A percentile compares a stretch with the other conserved stretches of the same genome.
Evolutionary conservation across 257 asterid genomes (phyloP).

Genomic region (Eucommia ulmoides): DNA sequence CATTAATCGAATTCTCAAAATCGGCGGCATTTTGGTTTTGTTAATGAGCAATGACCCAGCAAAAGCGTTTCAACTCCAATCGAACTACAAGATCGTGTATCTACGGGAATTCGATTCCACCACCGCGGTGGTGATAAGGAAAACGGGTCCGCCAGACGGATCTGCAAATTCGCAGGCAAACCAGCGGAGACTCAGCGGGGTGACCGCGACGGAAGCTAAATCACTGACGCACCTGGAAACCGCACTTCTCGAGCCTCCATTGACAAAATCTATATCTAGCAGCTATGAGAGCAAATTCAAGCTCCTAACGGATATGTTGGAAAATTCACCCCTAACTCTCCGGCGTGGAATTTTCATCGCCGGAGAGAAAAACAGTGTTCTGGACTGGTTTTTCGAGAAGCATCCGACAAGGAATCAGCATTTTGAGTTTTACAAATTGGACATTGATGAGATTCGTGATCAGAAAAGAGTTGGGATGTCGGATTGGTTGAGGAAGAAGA

Average conservation of each 20-base stretch:
- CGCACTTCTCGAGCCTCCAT: slow-evolving; percentile 47
- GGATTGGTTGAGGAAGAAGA: too few species aligned
- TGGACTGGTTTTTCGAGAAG: slow-evolving; percentile 54
- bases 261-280: slow-evolving; percentile 10
- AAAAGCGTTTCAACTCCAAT: slow-evolving; percentile 7
- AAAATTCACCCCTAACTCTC: slow-evolving; percentile 42
- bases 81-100: slow-evolving; percentile 6
- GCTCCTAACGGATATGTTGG: slow-evolving; percentile 54
- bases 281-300: slow-evolving; percentile 31
- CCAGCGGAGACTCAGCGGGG: background rate
- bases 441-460: slow-evolving; percentile 3
- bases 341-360: slow-evolving; percentile 53
- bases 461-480: too few species aligned
- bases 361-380: slow-evolving; percentile 29
- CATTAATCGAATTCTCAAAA: slow-evolving; percentile 28
- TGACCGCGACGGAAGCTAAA: slow-evolving; percentile 16
- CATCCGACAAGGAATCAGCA: slow-evolving; percentile 53
- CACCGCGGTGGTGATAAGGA: slow-evolving; percentile 10
- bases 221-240: slow-evolving; percentile 33
- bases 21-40: slow-evolving; percentile 46
- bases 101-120: slow-evolving; percentile 6
- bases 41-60: slow-evolving; percentile 33
- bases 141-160: background rate
- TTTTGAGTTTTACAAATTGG: slow-evolving; percentile 38
- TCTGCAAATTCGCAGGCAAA: background rate